phyloP scores from a whole-genome alignment of 2,329 filamentous ascomycete genomes.

The Seiridium cupressi region DNA sequence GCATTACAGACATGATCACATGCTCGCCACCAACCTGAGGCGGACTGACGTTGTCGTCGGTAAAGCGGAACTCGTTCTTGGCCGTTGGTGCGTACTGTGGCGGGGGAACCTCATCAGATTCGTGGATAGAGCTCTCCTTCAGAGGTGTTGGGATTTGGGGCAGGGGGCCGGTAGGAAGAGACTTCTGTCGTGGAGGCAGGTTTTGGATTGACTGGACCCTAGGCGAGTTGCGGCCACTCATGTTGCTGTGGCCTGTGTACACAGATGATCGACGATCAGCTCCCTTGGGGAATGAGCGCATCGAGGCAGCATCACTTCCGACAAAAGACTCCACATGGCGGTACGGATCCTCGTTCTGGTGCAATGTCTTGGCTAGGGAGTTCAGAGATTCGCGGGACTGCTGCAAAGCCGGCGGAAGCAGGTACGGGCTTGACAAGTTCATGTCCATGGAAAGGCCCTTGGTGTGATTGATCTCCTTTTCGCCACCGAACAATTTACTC shows the following conservation, averaged over 20 bases:
- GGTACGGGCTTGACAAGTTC: conserved; percentile 79
- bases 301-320: conserved; percentile 53
- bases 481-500: conserved; percentile 48
- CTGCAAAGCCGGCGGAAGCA: conserved; percentile 82
- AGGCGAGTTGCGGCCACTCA: conserved; percentile 25
- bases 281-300: conserved; percentile 48
- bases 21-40: conserved; percentile 18
- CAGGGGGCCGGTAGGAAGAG: conserved; percentile 38
- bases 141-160: conserved; percentile 22
- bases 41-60: conserved; percentile 25
- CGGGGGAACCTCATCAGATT: conserved; percentile 10
- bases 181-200: conserved; percentile 41
- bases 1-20: conserved; percentile 30
- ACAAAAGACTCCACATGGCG: conserved; percentile 60
- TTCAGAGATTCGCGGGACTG: conserved; percentile 82
- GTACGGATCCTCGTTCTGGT: conserved; percentile 81
- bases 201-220: conserved; percentile 16
- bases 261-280: conserved; percentile 36
- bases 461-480: conserved; percentile 47
- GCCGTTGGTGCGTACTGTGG: conserved; percentile 12
- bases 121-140: conserved; percentile 15
- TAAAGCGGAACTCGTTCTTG: conserved; percentile 34
- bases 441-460: conserved; percentile 69
- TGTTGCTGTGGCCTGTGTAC: conserved; percentile 37
- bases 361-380: conserved; percentile 75